Evolutionary conservation across 495 filamentous ascomycete species (phyloP).

Genomic region (Tuber calosporum): DNA sequence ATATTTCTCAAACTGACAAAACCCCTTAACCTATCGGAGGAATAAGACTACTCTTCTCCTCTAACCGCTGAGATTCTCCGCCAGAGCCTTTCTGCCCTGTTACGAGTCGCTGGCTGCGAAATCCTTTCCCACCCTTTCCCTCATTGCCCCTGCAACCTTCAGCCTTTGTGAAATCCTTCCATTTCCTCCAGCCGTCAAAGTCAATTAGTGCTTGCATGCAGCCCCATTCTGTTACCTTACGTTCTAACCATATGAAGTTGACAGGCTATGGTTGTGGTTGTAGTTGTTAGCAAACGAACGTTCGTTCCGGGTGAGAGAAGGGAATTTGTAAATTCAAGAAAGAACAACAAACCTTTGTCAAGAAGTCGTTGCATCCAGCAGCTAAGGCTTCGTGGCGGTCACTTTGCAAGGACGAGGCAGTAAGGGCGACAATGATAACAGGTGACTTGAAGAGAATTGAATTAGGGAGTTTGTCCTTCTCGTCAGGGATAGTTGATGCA

Average conservation of each 20-base stretch:
- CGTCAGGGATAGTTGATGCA: slow-evolving; percentile 31
- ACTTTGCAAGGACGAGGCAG: slow-evolving; percentile 83
- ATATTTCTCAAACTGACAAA: background rate
- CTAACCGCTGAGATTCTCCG: background rate
- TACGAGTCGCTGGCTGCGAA: slow-evolving; percentile 21
- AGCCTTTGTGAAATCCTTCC: slow-evolving; percentile 66
- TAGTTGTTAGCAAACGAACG: slow-evolving; percentile 17
- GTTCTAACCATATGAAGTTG: slow-evolving; percentile 93
- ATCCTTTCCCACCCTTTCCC: slow-evolving; percentile 25
- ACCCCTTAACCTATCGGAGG: background rate
- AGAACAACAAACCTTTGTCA: slow-evolving; percentile 74
- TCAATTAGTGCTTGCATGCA: slow-evolving; percentile 99
- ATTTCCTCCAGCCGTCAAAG: slow-evolving; percentile 95
- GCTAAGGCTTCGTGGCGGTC: slow-evolving; percentile 92
- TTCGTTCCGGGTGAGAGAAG: background rate
- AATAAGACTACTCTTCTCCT: background rate
- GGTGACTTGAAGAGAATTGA: slow-evolving; percentile 82
- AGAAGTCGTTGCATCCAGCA: slow-evolving; percentile 94
- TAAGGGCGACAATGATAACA: slow-evolving; percentile 95
- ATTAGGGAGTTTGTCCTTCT: slow-evolving; percentile 49
- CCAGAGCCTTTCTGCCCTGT: slow-evolving; percentile 1
- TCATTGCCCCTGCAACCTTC: slow-evolving; percentile 40
- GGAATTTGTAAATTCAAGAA: slow-evolving; percentile 10
- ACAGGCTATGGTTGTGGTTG: slow-evolving; percentile 59
- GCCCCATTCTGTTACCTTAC: slow-evolving; percentile 98